Base-by-base conservation (phyloP, 2,329 filamentous ascomycete genomes). In the Botrytis pseudocinerea region DNA sequence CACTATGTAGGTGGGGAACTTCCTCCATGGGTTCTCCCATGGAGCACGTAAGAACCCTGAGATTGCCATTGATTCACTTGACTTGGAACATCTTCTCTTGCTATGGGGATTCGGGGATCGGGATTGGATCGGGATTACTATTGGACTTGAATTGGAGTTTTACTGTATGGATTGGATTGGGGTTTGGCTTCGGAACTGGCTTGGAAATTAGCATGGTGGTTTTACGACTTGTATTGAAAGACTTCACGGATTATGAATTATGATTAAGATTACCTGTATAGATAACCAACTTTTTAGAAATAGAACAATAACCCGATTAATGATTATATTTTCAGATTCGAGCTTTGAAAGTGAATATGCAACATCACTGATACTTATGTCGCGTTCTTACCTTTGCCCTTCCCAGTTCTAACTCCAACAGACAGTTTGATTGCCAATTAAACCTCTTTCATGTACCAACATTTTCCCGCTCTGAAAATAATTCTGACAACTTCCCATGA, bases 251-350 rank as follows among this genome's bases (percentile, higher is more conserved):
- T 68, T 42, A 68, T 57, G 48, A 20, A 69, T 69, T 42, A 68
- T 42, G 65, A 42, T 42, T 42, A 69, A 22, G 51, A 69, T 69
- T 57, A 48, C 51, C 65, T 69, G 65, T 69, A 69, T 69, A 44
- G 22, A 69, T 69, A 69, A 7, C n/a, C n/a, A 44, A 69, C 18
- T 57, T 69, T 32, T 61, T 61, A 61, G 59, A 61, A 40, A 12
- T 51, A 51, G 32, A 51, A 51, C 22, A 57, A 32, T 12, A 32
- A 59, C 1, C 5, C 22, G 38, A 57, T 57, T 57, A 69, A 68
- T 57, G 9, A 22, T 22, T 51, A 51, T 16, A 8, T 2, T n/a
- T 57, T 54, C 9, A 6, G 5, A 32, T 25, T 10, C 5, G 48
- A 57, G 32, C 12, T 2, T 44, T 5, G 18, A 44, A 28, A 20